A percentile compares a stretch with the other conserved stretches of the same genome.
Conservation (phyloP, 2,329 filamentous ascomycete genomes). For the Phaeosphaeriaceae sp. region DNA sequence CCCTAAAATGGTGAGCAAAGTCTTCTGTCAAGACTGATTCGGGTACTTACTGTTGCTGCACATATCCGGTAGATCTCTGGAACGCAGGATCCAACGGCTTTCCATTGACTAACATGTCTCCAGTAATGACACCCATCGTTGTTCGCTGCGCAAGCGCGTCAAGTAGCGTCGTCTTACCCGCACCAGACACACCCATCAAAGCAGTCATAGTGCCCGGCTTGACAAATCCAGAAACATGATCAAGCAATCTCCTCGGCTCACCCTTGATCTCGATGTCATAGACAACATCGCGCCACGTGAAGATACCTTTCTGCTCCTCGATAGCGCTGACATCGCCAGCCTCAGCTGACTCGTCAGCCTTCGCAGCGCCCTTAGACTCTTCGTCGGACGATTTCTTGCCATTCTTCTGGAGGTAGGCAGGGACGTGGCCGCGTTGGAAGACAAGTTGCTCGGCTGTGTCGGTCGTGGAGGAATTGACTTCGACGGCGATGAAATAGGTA, state of each 20-base stretch:
- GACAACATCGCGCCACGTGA: constrained; percentile 46
- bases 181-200: constrained; percentile 47
- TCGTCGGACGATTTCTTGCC: constrained; percentile 43
- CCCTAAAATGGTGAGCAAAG: constrained; percentile 18
- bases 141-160: constrained; percentile 46
- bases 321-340: constrained; percentile 49
- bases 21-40: not conserved
- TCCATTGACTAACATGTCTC: constrained; percentile 49
- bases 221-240: constrained; percentile 62
- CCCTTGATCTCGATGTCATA: constrained; percentile 50
- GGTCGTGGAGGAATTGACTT: constrained; percentile 68
- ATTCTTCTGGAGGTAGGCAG: constrained; percentile 46
- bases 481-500: constrained; percentile 68
- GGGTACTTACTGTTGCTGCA: constrained; percentile 45
- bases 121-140: constrained; percentile 48
- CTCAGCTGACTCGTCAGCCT: constrained; percentile 35
- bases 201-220: constrained; percentile 61
- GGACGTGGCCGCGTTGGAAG: constrained; percentile 60
- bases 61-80: constrained; percentile 49
- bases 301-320: constrained; percentile 51
- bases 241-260: constrained; percentile 59
- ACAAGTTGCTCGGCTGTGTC: constrained; percentile 74
- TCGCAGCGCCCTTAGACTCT: constrained; percentile 39
- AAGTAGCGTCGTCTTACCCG: constrained; percentile 49
- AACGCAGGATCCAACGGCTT: constrained; percentile 44